Conservation (phyloP, 164 flowering plant species). For the Piper longum region DNA sequence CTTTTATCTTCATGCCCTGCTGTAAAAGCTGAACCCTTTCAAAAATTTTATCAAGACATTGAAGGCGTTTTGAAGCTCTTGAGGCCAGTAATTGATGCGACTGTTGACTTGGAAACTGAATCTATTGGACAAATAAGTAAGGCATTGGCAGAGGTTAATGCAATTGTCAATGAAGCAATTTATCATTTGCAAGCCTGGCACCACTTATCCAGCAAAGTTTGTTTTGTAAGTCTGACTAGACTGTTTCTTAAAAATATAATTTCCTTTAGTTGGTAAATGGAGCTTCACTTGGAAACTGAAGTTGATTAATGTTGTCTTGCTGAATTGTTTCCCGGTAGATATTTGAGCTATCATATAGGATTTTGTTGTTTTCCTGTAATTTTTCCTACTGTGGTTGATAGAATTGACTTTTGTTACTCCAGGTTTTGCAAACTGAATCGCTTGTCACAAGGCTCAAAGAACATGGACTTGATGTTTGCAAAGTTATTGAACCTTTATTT, state of each 20-base stretch:
- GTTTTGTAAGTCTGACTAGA: conserved; percentile 43
- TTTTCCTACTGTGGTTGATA: not conserved
- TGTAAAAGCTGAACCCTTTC: conserved; percentile 36
- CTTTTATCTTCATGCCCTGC: conserved; percentile 33
- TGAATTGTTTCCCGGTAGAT: not conserved
- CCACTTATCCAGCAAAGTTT: not conserved
- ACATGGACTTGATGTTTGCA: conserved; percentile 32
- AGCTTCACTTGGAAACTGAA: not conserved
- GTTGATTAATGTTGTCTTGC: not conserved
- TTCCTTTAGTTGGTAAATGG: not conserved
- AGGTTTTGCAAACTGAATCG: too few relatives aligned
- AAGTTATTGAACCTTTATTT: conserved; percentile 25
- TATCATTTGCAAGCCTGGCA: too few relatives aligned
- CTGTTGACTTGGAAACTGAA: conserved; percentile 38
- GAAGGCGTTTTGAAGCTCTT: conserved; percentile 59
- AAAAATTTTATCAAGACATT: conserved; percentile 38
- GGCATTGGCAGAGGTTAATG: conserved; percentile 38
- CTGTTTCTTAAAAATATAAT: not conserved
- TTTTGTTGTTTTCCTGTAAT: not conserved
- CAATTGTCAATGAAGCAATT: conserved; percentile 18
- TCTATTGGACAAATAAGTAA: conserved; percentile 38
- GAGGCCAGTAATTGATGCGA: conserved; percentile 50
- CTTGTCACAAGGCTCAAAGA: conserved; percentile 28
- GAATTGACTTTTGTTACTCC: conserved; percentile 1
- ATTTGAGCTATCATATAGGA: not conserved